phyloP scores from a whole-genome alignment of 805 yeast species.

The Candida maesae region DNA sequence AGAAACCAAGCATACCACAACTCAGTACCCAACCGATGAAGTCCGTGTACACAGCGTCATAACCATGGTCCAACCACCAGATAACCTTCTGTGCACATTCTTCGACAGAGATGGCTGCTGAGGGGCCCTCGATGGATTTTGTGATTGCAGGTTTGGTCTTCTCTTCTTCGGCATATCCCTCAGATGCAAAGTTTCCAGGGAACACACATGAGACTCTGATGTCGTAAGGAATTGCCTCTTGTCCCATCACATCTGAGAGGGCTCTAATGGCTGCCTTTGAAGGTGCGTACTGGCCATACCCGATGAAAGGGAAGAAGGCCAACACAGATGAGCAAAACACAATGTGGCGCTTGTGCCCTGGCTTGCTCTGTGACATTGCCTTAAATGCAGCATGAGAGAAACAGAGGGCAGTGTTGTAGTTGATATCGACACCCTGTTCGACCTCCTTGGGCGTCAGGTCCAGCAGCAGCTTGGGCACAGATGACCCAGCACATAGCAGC shows the following conservation, averaged over 20 bases:
- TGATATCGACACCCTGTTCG: slow-evolving; percentile 56
- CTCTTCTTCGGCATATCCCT: slow-evolving; percentile 82
- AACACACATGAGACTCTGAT: slow-evolving; percentile 69
- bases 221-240: slow-evolving; percentile 68
- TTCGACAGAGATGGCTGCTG: slow-evolving; percentile 62
- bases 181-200: slow-evolving; percentile 89
- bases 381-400: slow-evolving; percentile 63
- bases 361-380: slow-evolving; percentile 25
- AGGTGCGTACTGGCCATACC: slow-evolving; percentile 90
- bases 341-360: slow-evolving; percentile 40
- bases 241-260: slow-evolving; percentile 72
- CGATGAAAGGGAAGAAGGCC: slow-evolving; percentile 84
- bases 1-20: slow-evolving; percentile 60
- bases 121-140: slow-evolving; percentile 78
- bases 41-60: slow-evolving; percentile 77
- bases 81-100: slow-evolving; percentile 62
- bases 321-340: slow-evolving; percentile 71
- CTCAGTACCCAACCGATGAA: slow-evolving; percentile 78
- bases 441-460: slow-evolving; percentile 62
- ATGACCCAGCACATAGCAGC: slow-evolving; percentile 84
- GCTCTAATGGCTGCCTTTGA: slow-evolving; percentile 78
- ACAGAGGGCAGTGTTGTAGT: slow-evolving; percentile 71
- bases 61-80: slow-evolving; percentile 54
- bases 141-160: slow-evolving; percentile 84
- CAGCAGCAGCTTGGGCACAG: slow-evolving; percentile 71